phyloP scores from a whole-genome alignment of 208 protist genomes.

The Leishmania major region DNA sequence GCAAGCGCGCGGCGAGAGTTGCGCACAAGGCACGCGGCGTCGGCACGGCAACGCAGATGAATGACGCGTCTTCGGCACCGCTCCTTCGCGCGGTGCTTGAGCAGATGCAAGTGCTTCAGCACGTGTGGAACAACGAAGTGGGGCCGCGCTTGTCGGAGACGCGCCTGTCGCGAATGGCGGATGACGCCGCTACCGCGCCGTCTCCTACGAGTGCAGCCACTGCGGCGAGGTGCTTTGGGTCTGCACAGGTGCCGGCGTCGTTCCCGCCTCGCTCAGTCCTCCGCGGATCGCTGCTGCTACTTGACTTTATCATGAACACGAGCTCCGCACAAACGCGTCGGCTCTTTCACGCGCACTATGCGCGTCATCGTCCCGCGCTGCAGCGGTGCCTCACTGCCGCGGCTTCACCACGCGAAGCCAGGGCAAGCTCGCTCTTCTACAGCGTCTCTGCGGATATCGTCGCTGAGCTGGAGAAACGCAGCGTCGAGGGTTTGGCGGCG shows the following conservation, averaged over 20 bases:
- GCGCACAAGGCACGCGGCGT: not conserved
- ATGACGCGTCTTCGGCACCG: not conserved
- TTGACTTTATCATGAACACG: constrained; percentile 43
- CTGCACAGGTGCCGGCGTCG: not conserved
- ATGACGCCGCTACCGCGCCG: not conserved
- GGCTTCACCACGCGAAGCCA: not conserved
- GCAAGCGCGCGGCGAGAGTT: not conserved
- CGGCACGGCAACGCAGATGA: constrained; percentile 3
- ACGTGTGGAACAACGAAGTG: constrained; percentile 48
- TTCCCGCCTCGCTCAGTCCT: constrained; percentile 10
- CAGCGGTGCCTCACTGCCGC: not conserved
- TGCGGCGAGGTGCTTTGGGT: not conserved
- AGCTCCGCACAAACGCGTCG: constrained; percentile 27
- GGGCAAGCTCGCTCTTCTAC: constrained; percentile 5
- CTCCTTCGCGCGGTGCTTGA: constrained; percentile 29
- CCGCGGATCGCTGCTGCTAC: constrained; percentile 32
- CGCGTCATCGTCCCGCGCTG: constrained; percentile 10
- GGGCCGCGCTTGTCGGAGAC: constrained; percentile 14
- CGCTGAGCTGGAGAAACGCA: constrained; percentile 20
- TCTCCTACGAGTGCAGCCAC: not conserved
- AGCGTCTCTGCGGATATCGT: constrained; percentile 16
- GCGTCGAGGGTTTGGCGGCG: not conserved
- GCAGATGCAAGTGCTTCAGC: constrained; percentile 40
- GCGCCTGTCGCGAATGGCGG: constrained; percentile 1
- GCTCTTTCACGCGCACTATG: constrained; percentile 38